Base-by-base conservation (phyloP, 2,329 filamentous ascomycete species). In the Reticulascus tulasneorum region DNA sequence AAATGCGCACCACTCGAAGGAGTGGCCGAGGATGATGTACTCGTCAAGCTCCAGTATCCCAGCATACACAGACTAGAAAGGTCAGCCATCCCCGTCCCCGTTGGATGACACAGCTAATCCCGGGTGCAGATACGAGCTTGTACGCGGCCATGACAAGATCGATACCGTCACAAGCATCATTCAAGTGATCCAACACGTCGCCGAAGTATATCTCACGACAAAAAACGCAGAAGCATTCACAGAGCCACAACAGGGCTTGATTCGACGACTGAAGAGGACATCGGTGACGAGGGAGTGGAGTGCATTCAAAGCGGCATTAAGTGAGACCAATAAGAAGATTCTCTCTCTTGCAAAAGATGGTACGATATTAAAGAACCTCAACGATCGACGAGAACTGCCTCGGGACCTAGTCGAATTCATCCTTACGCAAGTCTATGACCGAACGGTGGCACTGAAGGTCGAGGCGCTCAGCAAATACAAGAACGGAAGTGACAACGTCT, bases 401-500 rank as follows among this genome's bases (percentile, higher is more conserved):
- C 71, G 86, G 27, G 77, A 79, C 28, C 76, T 90, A 31, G 81
- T 90, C 29, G 80, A 85, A 47, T 82, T 88, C 47, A 91, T 96
- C 50, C 75, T 94, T 26, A 81, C 77, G 36, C 90, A 98, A 58
- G 84, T 88, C 16, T 97, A 96, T 63, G 82, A 90, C 51, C 86
- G 93, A 33, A 94, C 88, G 6, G 93, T 98, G 7, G 93, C 90
- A 3, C 90, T 88, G 6, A 80, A 85, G 42, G 88, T 95, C 17
- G 86, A 94, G 45, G 77, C 83, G 9, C 77, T 97, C 10, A 79
- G 81, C 40, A 82, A 86, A 50, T 96, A 97, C 58, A 79, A 93
- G 54, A 88, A 89, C 55, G 91, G 90, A 49, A 87, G 86, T 47
- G 88, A 94, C 60, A 91, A 94, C 50, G 86, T 94, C 24, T 98